A percentile compares a stretch with the other conserved stretches of the same genome.
Conservation (phyloP, 805 yeast species). For the Torulaspora franciscae region DNA sequence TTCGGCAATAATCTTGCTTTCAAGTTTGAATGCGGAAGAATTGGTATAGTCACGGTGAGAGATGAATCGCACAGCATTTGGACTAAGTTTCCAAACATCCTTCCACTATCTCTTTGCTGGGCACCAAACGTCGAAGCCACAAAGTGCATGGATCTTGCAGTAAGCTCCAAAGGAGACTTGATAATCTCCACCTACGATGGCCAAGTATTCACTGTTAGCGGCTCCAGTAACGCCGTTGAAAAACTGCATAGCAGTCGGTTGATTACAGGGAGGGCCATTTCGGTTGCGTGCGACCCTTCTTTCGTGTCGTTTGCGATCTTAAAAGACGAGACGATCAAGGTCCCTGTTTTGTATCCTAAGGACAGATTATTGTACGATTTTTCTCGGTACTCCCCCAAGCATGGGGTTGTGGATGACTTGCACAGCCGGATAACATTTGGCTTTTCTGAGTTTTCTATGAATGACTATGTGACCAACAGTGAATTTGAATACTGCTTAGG, state of each 20-base stretch:
- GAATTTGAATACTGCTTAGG: constrained; percentile 13
- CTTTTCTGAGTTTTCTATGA: constrained; percentile 2
- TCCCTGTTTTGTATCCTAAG: constrained; percentile 50
- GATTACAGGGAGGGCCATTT: constrained; percentile 34
- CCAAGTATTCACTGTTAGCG: constrained; percentile 44
- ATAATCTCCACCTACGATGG: constrained; percentile 68
- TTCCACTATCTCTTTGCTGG: constrained; percentile 55
- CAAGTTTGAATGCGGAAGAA: constrained; percentile 56
- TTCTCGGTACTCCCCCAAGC: constrained; percentile 48
- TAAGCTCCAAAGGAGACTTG: constrained; percentile 62
- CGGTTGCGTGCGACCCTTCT: constrained; percentile 60
- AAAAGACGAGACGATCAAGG: constrained; percentile 54
- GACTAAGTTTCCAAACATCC: constrained; percentile 37
- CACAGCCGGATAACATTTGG: background rate
- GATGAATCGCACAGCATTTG: constrained; percentile 28
- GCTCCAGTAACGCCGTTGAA: constrained; percentile 15
- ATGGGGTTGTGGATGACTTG: constrained; percentile 1
- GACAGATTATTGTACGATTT: constrained; percentile 51
- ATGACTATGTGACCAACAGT: constrained; percentile 5
- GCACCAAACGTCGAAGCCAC: constrained; percentile 50
- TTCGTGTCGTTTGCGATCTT: constrained; percentile 65
- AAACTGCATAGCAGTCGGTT: constrained; percentile 35
- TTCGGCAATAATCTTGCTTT: constrained; percentile 45
- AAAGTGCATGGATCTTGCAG: constrained; percentile 53
- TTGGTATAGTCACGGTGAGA: constrained; percentile 35